Evolutionary conservation across 2,329 filamentous ascomycete genomes (phyloP).

Genomic region (Biscogniauxia marginata): DNA sequence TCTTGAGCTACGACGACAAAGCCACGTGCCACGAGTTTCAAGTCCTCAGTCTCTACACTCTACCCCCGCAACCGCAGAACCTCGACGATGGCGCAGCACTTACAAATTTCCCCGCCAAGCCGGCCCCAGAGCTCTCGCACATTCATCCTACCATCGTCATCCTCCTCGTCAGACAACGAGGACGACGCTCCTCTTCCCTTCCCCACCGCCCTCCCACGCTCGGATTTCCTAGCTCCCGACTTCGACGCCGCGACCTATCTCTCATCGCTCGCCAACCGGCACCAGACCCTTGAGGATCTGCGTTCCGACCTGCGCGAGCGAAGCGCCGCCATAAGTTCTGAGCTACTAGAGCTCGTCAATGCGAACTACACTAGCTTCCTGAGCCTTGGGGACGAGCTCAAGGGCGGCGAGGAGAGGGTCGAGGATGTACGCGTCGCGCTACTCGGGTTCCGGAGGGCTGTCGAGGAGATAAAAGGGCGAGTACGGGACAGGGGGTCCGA

Average conservation of each 20-base stretch:
- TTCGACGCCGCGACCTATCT: slow-evolving; percentile 85
- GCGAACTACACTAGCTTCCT: slow-evolving; percentile 92
- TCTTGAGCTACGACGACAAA: slow-evolving; percentile 1
- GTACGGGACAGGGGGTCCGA: slow-evolving; percentile 65
- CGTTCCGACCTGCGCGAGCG: slow-evolving; percentile 81
- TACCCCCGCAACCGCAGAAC: not conserved
- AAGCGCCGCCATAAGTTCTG: slow-evolving; percentile 74
- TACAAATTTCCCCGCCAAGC: slow-evolving; percentile 29
- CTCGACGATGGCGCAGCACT: slow-evolving; percentile 20
- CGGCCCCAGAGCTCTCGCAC: slow-evolving; percentile 33
- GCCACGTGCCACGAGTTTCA: not conserved
- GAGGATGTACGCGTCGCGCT: slow-evolving; percentile 87
- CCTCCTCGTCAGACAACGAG: slow-evolving; percentile 36
- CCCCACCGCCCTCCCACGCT: slow-evolving; percentile 77
- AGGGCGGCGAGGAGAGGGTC: slow-evolving; percentile 86
- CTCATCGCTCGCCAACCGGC: slow-evolving; percentile 74
- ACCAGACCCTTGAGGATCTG: slow-evolving; percentile 94
- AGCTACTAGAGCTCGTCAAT: slow-evolving; percentile 93
- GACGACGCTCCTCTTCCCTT: slow-evolving; percentile 79
- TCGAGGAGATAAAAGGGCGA: slow-evolving; percentile 68
- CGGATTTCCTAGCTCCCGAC: slow-evolving; percentile 72
- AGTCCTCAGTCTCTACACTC: not conserved
- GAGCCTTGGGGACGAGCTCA: slow-evolving; percentile 74
- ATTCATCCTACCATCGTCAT: slow-evolving; percentile 44
- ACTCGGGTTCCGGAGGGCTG: slow-evolving; percentile 78